A percentile compares a stretch with the other conserved stretches of the same genome.
phyloP scores from a whole-genome alignment of 2,329 filamentous ascomycete genomes.

The Paraphaeosphaeria sporulosa region DNA sequence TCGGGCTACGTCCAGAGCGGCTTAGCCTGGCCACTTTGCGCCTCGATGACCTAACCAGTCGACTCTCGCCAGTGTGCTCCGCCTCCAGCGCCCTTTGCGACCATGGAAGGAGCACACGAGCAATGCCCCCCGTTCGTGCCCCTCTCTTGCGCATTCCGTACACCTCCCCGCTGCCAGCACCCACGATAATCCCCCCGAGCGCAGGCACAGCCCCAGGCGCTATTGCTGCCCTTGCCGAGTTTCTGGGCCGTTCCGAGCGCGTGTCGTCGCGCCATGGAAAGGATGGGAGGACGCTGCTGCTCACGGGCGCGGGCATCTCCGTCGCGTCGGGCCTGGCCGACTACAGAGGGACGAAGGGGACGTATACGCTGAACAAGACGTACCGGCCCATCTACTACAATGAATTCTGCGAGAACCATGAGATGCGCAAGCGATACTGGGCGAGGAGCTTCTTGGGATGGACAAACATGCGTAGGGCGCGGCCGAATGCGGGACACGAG shows the following conservation, averaged over 20 bases:
- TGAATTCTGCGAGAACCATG: constrained; percentile 84
- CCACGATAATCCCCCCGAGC: constrained; percentile 75
- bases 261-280: constrained; percentile 6
- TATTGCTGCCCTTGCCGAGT: constrained; percentile 76
- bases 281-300: constrained; percentile 66
- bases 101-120: constrained; percentile 10
- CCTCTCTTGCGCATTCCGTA: constrained; percentile 89
- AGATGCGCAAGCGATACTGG: constrained; percentile 92
- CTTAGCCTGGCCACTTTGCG: not conserved
- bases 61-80: not conserved
- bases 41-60: constrained; percentile 10
- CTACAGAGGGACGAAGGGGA: constrained; percentile 88
- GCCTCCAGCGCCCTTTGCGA: not conserved
- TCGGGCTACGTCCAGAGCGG: not conserved
- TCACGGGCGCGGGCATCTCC: constrained; percentile 89
- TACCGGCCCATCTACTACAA: constrained; percentile 93
- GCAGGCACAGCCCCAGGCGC: constrained; percentile 76
- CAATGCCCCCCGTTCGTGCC: constrained; percentile 24
- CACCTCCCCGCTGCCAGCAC: constrained; percentile 79
- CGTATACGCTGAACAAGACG: constrained; percentile 88
- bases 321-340: constrained; percentile 93
- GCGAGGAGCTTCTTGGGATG: constrained; percentile 93
- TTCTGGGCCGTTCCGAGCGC: constrained; percentile 65
- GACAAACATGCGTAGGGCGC: constrained; percentile 80
- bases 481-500: constrained; percentile 80